phyloP scores from a whole-genome alignment of 208 protist species.

The Herpetomonas samuelpessoai region DNA sequence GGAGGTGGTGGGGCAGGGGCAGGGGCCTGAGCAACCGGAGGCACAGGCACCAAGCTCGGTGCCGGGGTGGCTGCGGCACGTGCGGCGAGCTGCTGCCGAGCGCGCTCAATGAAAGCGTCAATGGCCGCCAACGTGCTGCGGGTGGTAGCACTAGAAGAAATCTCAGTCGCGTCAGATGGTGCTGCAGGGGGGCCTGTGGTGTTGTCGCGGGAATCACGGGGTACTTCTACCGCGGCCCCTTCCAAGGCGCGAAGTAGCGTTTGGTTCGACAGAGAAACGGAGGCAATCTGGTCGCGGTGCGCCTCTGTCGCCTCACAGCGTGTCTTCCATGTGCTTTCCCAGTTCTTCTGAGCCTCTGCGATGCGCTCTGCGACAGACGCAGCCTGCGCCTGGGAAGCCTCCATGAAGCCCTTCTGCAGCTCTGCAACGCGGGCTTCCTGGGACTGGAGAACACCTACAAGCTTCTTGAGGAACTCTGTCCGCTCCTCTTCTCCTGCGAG shows the following conservation, averaged over 20 bases:
- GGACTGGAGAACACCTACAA: slow-evolving; percentile 46
- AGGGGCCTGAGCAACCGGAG: not conserved
- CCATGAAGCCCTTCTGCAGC: slow-evolving; percentile 45
- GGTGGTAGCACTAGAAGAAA: slow-evolving; percentile 15
- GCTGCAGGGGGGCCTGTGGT: not conserved
- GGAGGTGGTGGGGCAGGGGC: slow-evolving; percentile 1
- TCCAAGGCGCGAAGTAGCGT: slow-evolving; percentile 53
- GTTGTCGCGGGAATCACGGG: not conserved
- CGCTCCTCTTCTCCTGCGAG: slow-evolving; percentile 30
- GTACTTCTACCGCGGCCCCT: slow-evolving; percentile 18
- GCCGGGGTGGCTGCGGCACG: slow-evolving; percentile 11
- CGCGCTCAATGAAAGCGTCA: slow-evolving; percentile 23
- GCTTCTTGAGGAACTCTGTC: slow-evolving; percentile 38
- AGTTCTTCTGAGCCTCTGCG: slow-evolving; percentile 44
- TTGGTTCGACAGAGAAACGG: slow-evolving; percentile 31
- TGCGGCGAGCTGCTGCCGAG: slow-evolving; percentile 21
- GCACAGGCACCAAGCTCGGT: not conserved
- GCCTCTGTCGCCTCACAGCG: slow-evolving; percentile 33
- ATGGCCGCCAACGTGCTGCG: slow-evolving; percentile 21
- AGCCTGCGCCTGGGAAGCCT: slow-evolving; percentile 42
- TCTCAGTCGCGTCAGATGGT: too few relatives aligned
- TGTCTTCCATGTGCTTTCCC: slow-evolving; percentile 57
- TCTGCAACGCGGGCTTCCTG: slow-evolving; percentile 56
- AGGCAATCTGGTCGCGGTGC: slow-evolving; percentile 42
- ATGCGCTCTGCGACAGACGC: slow-evolving; percentile 53